Percentiles rank a stretch among this genome's conserved stretches.
Evolutionary conservation across 2,329 filamentous ascomycete genomes (phyloP).

Genomic region (Aspergillus chevalieri): DNA sequence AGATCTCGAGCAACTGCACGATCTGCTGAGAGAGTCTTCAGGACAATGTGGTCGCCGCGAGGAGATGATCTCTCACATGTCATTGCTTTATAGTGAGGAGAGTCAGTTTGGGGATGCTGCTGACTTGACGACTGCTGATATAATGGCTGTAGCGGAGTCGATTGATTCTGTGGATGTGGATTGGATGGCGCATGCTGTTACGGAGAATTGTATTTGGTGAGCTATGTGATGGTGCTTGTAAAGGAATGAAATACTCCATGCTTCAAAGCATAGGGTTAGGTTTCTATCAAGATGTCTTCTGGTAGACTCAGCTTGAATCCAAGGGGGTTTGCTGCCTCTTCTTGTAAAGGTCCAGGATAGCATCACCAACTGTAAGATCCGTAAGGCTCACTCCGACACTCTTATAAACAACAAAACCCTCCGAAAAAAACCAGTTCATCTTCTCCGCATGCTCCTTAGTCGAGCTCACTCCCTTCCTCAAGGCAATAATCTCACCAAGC

Average conservation of each 20-base stretch:
- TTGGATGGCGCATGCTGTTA: slow-evolving; percentile 44
- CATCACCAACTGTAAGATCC: slow-evolving; percentile 9
- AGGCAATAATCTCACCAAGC: slow-evolving; percentile 8
- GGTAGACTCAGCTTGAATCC: too few species aligned
- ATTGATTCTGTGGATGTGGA: slow-evolving; percentile 42
- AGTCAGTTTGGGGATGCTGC: slow-evolving; percentile 10
- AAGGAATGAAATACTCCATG: too few species aligned
- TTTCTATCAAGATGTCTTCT: too few species aligned
- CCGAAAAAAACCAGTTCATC: slow-evolving; percentile 6
- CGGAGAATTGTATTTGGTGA: slow-evolving; percentile 41
- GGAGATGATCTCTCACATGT: background rate
- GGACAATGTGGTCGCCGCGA: slow-evolving; percentile 2
- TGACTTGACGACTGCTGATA: slow-evolving; percentile 41
- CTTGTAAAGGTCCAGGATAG: slow-evolving; percentile 1
- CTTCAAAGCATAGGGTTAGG: too few species aligned
- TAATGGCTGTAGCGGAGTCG: slow-evolving; percentile 45
- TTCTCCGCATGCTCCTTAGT: background rate
- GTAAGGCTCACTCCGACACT: slow-evolving; percentile 17
- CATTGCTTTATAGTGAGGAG: slow-evolving; percentile 8
- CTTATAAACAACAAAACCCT: slow-evolving; percentile 17
- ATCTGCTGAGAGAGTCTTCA: slow-evolving; percentile 27
- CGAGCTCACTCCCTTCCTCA: background rate
- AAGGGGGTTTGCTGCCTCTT: background rate
- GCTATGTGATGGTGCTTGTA: background rate
- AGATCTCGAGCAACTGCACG: slow-evolving; percentile 40